Evolutionary conservation across 768 basidiomycete genomes (phyloP), one percentile per base, ranked within the genome.

Genomic region (Agrocybe praecox): DNA sequence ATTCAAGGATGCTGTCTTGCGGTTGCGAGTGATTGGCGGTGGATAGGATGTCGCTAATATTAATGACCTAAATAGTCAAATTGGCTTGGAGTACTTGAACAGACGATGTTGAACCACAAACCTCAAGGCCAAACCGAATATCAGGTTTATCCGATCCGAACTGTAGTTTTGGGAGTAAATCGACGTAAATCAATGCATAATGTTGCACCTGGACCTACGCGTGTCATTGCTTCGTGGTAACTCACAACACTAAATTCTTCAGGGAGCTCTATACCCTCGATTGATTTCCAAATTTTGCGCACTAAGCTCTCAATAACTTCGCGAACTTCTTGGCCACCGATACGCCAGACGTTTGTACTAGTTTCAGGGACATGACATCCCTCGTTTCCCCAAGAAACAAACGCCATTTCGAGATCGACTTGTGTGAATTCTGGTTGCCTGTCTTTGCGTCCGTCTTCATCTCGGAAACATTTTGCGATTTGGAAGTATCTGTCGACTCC

Each of bases 371-470:
- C 42, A 22, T 52, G 36, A 8, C 61, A 44, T 29, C 67, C 61
- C 44, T 67, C 51, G 50, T 70, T 63, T 26, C 88, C 89, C 87
- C 96, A 97, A 8, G 89, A 89, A 17, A 96, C 88, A 73, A 90
- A 98, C 2, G 90, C 94, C 91, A 97, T 96, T 74, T 98, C 96
- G 59, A 98, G 73, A 84, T 98, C 96, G 58, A 98, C 79, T 74
- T 98, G 96, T 19, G 96, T 98, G 73, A 98, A 98, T 71, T 98
- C 96, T 0, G 96, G 95, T 67, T 98, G 96, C 44, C 96, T 83
- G 69, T 98, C 96, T 72, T 91, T 95, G 55, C 96, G 82, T 4
- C 95, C 94, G 66, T 93, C 94, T 72, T 98, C 96, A 71, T 98
- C 96, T 45, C 96, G 85, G 79, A 98, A 98, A 74, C 96, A 98